These are phyloP conservation scores for Gossypium trilobum DNA, from an alignment of 441 rosid species.

Conservation along the genomic window DNA sequence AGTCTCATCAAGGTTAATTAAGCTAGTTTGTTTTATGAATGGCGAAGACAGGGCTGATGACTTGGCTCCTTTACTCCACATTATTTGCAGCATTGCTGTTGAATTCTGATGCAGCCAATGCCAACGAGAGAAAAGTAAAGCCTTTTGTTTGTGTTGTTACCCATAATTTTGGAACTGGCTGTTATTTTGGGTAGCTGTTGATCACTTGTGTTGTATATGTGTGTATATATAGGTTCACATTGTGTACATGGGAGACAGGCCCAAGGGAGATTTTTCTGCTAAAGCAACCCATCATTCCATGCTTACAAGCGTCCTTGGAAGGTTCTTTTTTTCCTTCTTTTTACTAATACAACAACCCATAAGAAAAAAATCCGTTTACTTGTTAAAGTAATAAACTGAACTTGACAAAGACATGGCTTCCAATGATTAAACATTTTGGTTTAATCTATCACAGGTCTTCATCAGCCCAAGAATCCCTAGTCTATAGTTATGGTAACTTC, in stretches of 20 bases:
- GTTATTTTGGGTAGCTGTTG: too few relatives aligned
- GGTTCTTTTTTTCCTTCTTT: constrained; percentile 16
- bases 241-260: constrained; percentile 36
- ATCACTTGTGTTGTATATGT: background rate
- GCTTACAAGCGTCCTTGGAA: constrained; percentile 32
- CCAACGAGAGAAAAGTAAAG: background rate
- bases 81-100: background rate
- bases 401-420: background rate
- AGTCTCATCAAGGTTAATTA: too few relatives aligned
- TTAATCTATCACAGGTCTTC: constrained; percentile 19
- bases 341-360: too few relatives aligned
- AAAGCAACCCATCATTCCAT: constrained; percentile 25
- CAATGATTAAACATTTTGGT: background rate
- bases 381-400: too few relatives aligned
- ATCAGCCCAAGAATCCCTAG: constrained; percentile 32
- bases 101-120: background rate
- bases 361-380: too few relatives aligned
- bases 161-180: too few relatives aligned
- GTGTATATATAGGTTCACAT: constrained; percentile 23
- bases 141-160: too few relatives aligned
- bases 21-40: background rate
- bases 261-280: constrained; percentile 18
- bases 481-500: constrained; percentile 39
- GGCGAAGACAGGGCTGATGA: constrained; percentile 1
- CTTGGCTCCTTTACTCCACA: background rate